phyloP scores from a whole-genome alignment of 805 yeast genomes.

The Pichia occidentalis region DNA sequence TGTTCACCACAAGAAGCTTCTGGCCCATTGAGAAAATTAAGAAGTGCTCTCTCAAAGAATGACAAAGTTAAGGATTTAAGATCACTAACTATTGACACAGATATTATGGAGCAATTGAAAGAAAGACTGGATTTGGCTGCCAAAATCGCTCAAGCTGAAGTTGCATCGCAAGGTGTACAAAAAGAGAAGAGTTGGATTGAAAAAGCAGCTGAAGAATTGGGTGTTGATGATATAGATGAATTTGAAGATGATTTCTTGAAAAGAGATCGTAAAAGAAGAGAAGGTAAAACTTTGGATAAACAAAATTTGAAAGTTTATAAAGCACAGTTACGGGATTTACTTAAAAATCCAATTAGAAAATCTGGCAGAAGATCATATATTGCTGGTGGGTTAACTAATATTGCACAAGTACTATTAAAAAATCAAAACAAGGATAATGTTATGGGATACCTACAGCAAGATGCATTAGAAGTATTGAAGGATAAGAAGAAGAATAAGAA shows the following conservation, averaged over 20 bases:
- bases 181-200: conserved; percentile 78
- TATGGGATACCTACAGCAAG: conserved; percentile 60
- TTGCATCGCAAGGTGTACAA: conserved; percentile 43
- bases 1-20: conserved; percentile 92
- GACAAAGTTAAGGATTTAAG: conserved; percentile 47
- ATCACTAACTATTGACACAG: conserved; percentile 69
- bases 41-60: conserved; percentile 42
- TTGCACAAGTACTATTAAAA: conserved; percentile 69
- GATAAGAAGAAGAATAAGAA: conserved; percentile 18
- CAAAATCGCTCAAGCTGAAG: conserved; percentile 66
- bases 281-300: conserved; percentile 45
- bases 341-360: conserved; percentile 52
- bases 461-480: conserved; percentile 61
- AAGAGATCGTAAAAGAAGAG: conserved; percentile 53
- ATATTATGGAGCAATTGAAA: conserved; percentile 61
- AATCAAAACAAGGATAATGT: conserved; percentile 57
- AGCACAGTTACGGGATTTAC: conserved; percentile 45
- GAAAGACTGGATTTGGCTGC: conserved; percentile 65
- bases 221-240: conserved; percentile 64
- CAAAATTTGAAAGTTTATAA: conserved; percentile 41
- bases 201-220: conserved; percentile 91
- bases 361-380: conserved; percentile 64
- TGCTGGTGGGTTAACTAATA: conserved; percentile 70
- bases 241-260: conserved; percentile 62
- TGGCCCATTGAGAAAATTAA: conserved; percentile 75